Conservation (phyloP, 192 early-diverging fungal genomes). For the Spizellomyces punctatus region DNA sequence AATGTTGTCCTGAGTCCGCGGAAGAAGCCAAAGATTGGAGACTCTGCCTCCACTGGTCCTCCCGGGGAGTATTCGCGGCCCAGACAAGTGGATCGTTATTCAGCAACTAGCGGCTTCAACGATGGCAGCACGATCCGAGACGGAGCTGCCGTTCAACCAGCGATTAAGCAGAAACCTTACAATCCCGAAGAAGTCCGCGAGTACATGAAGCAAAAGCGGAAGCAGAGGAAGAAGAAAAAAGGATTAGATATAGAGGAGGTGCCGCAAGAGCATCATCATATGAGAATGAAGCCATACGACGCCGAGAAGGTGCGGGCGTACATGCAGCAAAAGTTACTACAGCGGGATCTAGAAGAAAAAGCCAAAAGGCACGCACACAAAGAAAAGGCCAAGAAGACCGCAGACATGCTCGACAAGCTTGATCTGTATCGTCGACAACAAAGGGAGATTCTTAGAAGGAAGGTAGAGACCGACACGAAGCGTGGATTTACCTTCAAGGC, state of each 20-base stretch:
- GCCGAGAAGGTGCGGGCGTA: slow-evolving; percentile 10
- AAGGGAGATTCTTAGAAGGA: background rate
- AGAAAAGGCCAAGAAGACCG: slow-evolving; percentile 1
- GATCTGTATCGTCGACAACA: slow-evolving; percentile 5
- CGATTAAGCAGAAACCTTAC: slow-evolving; percentile 4
- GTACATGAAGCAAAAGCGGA: slow-evolving; percentile 17
- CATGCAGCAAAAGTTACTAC: slow-evolving; percentile 14
- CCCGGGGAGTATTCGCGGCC: no score
- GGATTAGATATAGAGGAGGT: no score
- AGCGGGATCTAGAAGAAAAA: background rate
- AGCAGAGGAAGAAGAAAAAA: slow-evolving; percentile 4
- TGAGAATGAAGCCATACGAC: background rate
- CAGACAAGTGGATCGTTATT: no score
- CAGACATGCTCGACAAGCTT: slow-evolving; percentile 11
- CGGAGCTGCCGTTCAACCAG: background rate
- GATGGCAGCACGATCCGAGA: no score
- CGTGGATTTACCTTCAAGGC: no score
- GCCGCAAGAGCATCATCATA: no score
- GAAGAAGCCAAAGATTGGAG: no score
- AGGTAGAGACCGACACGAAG: no score
- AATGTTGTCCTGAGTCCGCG: no score
- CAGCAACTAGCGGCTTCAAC: no score
- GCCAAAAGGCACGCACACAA: background rate
- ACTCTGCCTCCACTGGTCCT: no score
- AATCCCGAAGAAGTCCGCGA: slow-evolving; percentile 8